Conservation (phyloP, 139 green algal genomes). For the Choricystis sp. region DNA sequence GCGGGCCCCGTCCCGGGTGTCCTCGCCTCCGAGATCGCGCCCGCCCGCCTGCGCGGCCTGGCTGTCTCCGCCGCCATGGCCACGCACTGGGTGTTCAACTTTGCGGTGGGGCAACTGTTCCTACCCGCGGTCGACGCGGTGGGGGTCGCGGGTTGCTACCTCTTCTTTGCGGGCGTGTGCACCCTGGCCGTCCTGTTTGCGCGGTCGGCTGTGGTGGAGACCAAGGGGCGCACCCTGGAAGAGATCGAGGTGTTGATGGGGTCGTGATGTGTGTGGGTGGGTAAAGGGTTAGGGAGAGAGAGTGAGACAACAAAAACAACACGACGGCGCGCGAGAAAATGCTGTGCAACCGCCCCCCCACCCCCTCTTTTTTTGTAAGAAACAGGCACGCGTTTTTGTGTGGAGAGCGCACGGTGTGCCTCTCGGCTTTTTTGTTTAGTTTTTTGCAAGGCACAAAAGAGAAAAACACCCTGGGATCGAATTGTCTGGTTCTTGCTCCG, state of each 20-base stretch:
- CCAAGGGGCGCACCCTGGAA: constrained; percentile 58
- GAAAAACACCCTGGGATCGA: not conserved
- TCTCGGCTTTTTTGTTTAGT: not conserved
- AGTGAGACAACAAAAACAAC: not conserved
- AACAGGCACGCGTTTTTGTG: too few species aligned
- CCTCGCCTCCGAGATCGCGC: constrained; percentile 80
- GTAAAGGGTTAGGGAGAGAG: not conserved
- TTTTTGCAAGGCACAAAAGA: not conserved
- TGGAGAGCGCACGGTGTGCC: too few species aligned
- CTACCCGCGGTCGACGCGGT: constrained; percentile 33
- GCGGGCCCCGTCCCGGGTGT: constrained; percentile 79
- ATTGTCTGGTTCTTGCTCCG: not conserved
- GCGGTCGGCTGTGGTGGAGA: constrained; percentile 46
- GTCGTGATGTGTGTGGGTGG: not conserved
- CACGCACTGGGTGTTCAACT: constrained; percentile 71
- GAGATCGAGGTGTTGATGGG: constrained; percentile 55
- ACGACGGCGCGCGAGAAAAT: too few species aligned
- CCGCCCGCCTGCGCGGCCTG: constrained; percentile 40
- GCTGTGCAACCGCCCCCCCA: too few species aligned
- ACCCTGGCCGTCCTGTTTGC: constrained; percentile 31
- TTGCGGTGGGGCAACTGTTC: constrained; percentile 69
- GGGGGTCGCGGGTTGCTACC: constrained; percentile 43
- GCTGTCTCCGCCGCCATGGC: constrained; percentile 41
- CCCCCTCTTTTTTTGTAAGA: too few species aligned
- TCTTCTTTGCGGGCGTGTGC: constrained; percentile 58